Evolutionary conservation across 148 eudicot genomes (phyloP), one percentile per base, ranked within the genome.

Genomic region (Oxyria digyna): DNA sequence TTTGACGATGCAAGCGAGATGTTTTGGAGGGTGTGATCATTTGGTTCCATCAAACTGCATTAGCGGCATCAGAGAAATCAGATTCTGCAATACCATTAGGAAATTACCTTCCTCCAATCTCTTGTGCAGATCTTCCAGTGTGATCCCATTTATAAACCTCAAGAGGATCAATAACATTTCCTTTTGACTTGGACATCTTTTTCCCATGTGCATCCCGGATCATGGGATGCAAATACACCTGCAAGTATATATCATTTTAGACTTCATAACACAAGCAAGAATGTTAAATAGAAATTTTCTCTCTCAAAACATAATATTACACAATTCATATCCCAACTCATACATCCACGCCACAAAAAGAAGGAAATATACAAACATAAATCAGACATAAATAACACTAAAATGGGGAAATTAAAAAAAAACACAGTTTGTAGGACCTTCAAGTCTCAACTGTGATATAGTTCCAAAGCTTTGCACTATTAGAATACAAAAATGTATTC

Each of bases 141-240:
- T 67, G 74, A 90, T 78, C 69, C 98, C 98, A 37, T 82, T 79
- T 37, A 93, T 93, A 23, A n/a, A 93, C 98, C 78, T 93, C 98
- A 40, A 87, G 84, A 33, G 98, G 98, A 76, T 93, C 98, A 71
- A 87, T 68, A 42, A 93, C 98, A 82, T 93, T 93, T 40, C 98
- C 98, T 57, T 90, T 73, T 35, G 98, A 93, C 80, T 93, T 93
- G 68, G 98, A 93, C 98, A 93, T 93, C 71, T 93, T 93, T 31
- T 92, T 88, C 17, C 97, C 98, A 75, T 88, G 97, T 52, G 97
- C 98, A 82, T 93, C 98, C 55, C 97, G 91, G 63, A 93, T 81
- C 98, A 93, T 89, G 26, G 98, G 98, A 77, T 93, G 98, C 79
- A 93, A 78, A 81, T 93, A 90, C 59, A 93, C 96, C 98, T 93